Evolutionary conservation across 208 protist genomes (phyloP).

Genomic region (Hexamita inflata): DNA sequence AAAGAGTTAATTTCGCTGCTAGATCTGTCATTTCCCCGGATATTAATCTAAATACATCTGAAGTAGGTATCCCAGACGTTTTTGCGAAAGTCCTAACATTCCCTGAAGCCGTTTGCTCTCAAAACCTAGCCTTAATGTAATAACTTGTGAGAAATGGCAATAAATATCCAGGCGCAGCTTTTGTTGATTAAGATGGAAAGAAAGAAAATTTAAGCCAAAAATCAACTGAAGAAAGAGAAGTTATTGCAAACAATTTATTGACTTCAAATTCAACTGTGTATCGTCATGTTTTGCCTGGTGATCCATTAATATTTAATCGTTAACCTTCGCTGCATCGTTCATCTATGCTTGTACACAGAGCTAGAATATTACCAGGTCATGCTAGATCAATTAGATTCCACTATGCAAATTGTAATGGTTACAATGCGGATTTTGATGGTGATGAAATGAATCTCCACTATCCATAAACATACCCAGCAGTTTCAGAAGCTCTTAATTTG

Average conservation of each 20-base stretch:
- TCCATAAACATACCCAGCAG: conserved; percentile 71
- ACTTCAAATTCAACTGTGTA: conserved; percentile 55
- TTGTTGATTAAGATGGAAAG: conserved; percentile 43
- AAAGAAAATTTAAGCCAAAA: conserved; percentile 44
- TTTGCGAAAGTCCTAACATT: conserved; percentile 82
- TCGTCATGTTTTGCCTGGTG: conserved; percentile 85
- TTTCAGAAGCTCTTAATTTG: conserved; percentile 74
- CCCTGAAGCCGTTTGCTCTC: conserved; percentile 69
- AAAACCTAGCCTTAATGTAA: conserved; percentile 54
- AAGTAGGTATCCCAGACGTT: conserved; percentile 68
- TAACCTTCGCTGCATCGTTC: conserved; percentile 98
- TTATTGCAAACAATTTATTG: conserved; percentile 46
- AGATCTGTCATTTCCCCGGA: conserved; percentile 94
- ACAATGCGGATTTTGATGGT: conserved; percentile 99
- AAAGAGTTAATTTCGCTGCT: conserved; percentile 88
- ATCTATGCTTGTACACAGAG: conserved; percentile 85
- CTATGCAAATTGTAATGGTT: conserved; percentile 98
- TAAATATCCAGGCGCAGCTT: conserved; percentile 7
- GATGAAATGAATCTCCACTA: conserved; percentile 99
- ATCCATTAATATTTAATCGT: conserved; percentile 92
- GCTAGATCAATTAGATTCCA: conserved; percentile 86
- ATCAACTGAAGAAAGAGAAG: conserved; percentile 41
- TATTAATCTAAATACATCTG: conserved; percentile 77
- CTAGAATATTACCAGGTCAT: conserved; percentile 40
- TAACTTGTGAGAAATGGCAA: conserved; percentile 3